Evolutionary conservation across 306 rosid species (phyloP).

Genomic region (Citrullus amarus): DNA sequence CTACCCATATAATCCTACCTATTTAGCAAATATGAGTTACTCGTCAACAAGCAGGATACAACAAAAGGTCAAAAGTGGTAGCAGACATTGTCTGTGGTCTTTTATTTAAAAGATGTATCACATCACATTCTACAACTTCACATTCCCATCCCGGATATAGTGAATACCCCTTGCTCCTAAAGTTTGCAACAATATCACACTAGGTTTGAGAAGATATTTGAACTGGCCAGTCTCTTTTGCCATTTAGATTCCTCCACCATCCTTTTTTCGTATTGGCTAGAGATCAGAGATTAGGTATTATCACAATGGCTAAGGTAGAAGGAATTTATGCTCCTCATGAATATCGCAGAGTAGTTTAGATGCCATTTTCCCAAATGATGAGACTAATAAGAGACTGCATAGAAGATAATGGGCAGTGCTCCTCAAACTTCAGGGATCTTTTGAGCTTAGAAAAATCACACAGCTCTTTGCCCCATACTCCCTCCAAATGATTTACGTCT

Average conservation of each 20-base stretch:
- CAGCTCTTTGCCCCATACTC: background rate
- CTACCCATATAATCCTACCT: background rate
- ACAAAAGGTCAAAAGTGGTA: background rate
- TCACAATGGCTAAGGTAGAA: background rate
- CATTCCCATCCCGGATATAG: background rate
- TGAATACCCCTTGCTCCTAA: background rate
- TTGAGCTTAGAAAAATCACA: background rate
- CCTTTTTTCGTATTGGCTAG: background rate
- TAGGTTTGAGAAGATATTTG: background rate
- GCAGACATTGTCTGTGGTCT: background rate
- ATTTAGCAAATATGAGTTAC: background rate
- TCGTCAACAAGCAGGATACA: background rate
- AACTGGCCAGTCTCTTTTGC: background rate
- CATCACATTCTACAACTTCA: background rate
- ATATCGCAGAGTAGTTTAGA: background rate
- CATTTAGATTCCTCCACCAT: background rate
- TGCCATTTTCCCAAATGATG: background rate
- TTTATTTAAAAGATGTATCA: background rate
- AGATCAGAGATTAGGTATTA: background rate
- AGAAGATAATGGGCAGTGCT: background rate
- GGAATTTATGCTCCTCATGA: background rate
- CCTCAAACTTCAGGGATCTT: background rate
- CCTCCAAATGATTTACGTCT: background rate
- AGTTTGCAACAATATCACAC: background rate
- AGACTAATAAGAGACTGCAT: background rate